phyloP scores from a whole-genome alignment of 2,329 filamentous ascomycete species.

The Penicillium sp. region DNA sequence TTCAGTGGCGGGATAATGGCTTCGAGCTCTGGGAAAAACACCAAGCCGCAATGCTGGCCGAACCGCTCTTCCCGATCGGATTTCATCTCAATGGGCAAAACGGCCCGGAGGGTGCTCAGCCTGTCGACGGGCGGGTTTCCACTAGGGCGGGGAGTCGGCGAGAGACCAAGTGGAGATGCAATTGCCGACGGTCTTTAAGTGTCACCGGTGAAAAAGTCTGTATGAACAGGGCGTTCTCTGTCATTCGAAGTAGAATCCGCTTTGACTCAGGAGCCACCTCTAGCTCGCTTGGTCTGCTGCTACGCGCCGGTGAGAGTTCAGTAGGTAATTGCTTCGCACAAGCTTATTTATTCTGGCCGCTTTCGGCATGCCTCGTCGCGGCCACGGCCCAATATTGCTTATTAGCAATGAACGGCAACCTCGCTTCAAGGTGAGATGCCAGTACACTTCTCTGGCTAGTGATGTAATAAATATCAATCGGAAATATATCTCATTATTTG shows the following conservation, averaged over 20 bases:
- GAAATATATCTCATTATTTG: not conserved
- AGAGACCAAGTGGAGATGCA: constrained; percentile 13
- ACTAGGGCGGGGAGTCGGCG: not conserved
- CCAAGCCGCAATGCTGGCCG: not conserved
- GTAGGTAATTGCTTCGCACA: not conserved
- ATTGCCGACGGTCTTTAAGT: constrained; percentile 12
- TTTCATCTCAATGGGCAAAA: not conserved
- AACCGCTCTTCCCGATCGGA: not conserved
- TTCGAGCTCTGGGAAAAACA: constrained; percentile 1
- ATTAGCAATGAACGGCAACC: not conserved
- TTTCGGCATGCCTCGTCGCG: constrained; percentile 3
- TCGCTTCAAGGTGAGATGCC: not conserved
- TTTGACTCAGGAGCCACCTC: not conserved
- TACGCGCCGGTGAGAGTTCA: not conserved
- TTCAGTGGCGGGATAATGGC: not conserved
- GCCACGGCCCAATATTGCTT: not conserved
- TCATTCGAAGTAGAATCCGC: not conserved
- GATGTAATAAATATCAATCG: not conserved
- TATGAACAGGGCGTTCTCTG: not conserved
- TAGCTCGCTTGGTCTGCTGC: not conserved
- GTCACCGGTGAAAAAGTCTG: constrained; percentile 13
- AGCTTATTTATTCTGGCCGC: constrained; percentile 9
- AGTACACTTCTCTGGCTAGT: not conserved
- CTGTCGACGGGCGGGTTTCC: not conserved
- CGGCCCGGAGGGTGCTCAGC: not conserved